Evolutionary conservation across 2,329 filamentous ascomycete species (phyloP).

Genomic region (Neurospora sp.): DNA sequence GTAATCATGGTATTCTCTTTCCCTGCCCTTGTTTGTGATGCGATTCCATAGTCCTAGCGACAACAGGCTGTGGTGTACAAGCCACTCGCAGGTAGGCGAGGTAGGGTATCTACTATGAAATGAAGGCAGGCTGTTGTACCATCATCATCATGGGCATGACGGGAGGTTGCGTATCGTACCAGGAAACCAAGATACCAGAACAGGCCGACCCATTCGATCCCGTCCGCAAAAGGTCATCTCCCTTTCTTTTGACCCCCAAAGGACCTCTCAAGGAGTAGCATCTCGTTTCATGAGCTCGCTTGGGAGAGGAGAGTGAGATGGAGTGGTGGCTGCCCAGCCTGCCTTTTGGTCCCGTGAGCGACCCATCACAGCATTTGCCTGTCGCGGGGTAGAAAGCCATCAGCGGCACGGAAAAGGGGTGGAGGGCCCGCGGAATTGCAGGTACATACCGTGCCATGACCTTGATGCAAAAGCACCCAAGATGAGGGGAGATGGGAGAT

Average conservation of each 20-base stretch:
- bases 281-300: not conserved
- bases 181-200: not conserved
- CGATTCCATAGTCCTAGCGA: not conserved
- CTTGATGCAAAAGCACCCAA: not conserved
- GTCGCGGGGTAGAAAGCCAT: not conserved
- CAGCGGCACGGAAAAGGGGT: not conserved
- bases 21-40: not conserved
- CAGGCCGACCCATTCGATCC: no score
- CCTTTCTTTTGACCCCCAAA: not conserved
- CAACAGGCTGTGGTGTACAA: not conserved
- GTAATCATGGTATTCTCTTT: not conserved
- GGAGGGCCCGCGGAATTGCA: not conserved
- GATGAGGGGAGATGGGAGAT: not conserved
- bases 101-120: not conserved
- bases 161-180: not conserved
- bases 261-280: not conserved
- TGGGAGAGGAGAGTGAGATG: not conserved
- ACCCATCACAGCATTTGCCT: not conserved
- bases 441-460: not conserved
- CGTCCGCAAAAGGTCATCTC: not conserved
- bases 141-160: not conserved
- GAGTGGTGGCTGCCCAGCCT: not conserved
- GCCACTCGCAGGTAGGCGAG: not conserved
- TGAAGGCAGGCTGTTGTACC: no score
- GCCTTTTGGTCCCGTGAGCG: not conserved